A percentile compares a stretch with the other conserved stretches of the same genome.
phyloP scores from a whole-genome alignment of 768 basidiomycete species.

The Holtermannia corniformis region DNA sequence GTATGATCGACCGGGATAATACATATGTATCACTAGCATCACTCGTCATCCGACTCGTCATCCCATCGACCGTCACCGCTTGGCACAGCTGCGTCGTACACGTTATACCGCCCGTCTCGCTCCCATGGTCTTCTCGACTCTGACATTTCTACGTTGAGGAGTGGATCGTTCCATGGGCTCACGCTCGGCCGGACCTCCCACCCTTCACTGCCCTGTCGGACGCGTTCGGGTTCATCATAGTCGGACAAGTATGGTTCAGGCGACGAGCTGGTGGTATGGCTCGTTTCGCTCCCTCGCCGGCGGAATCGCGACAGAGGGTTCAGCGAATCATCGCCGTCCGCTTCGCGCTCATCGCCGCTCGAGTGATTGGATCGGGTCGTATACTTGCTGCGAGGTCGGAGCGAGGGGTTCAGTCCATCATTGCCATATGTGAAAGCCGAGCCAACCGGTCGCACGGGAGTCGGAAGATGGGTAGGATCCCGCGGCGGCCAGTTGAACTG shows the following conservation, averaged over 20 bases:
- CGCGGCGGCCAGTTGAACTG: conserved; percentile 62
- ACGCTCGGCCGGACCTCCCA: conserved; percentile 26
- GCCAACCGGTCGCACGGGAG: conserved; percentile 28
- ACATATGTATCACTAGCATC: not conserved
- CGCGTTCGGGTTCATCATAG: conserved; percentile 34
- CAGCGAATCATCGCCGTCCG: not conserved
- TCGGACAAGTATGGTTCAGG: conserved; percentile 39
- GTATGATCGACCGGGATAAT: not conserved
- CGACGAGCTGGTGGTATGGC: conserved; percentile 15
- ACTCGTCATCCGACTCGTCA: not conserved
- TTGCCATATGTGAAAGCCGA: conserved; percentile 75
- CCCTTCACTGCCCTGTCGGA: conserved; percentile 39
- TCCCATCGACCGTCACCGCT: not conserved
- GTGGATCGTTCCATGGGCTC: conserved; percentile 1
- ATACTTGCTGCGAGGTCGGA: conserved; percentile 46
- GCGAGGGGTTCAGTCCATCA: conserved; percentile 58
- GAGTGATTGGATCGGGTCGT: not conserved
- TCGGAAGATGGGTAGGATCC: conserved; percentile 47
- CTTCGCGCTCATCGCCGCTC: not conserved
- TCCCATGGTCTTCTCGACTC: conserved; percentile 11
- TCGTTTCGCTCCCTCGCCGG: conserved; percentile 8
- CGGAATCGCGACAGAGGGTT: conserved; percentile 6
- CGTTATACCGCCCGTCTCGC: conserved; percentile 18
- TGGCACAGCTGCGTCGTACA: conserved; percentile 11
- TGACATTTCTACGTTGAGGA: conserved; percentile 1